phyloP scores from a whole-genome alignment of 2,329 filamentous ascomycete species.

The Coniochaeta ligniaria region DNA sequence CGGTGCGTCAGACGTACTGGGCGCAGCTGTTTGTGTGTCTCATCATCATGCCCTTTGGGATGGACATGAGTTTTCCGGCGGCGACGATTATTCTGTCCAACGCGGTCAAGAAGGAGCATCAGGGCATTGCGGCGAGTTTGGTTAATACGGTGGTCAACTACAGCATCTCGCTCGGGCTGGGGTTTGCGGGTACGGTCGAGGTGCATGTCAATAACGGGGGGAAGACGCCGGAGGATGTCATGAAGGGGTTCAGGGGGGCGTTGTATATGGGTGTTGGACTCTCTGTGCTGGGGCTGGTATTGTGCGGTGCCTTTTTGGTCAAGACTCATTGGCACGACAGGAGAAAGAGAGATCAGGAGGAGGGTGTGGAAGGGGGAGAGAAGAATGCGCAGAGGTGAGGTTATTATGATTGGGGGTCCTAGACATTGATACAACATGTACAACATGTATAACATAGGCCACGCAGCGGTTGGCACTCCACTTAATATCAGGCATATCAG shows the following conservation, averaged over 20 bases:
- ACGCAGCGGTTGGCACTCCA: too few species aligned
- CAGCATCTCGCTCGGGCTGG: constrained; percentile 46
- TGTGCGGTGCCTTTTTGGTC: constrained; percentile 11
- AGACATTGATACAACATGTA: too few species aligned
- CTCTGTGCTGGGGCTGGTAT: constrained; percentile 11
- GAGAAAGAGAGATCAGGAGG: not conserved
- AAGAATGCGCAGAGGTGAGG: not conserved
- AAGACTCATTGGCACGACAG: not conserved
- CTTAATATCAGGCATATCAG: too few species aligned
- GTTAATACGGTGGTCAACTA: constrained; percentile 53
- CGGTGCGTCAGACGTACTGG: constrained; percentile 45
- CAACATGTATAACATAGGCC: too few species aligned
- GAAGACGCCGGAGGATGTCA: constrained; percentile 10
- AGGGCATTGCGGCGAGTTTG: constrained; percentile 30
- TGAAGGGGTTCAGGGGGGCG: constrained; percentile 13
- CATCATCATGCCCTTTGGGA: constrained; percentile 39
- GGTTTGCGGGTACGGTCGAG: constrained; percentile 47
- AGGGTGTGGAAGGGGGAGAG: not conserved
- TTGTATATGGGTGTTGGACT: constrained; percentile 16
- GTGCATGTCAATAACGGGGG: constrained; percentile 26
- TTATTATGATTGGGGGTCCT: too few species aligned
- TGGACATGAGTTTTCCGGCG: constrained; percentile 50
- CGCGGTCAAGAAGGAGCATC: constrained; percentile 18
- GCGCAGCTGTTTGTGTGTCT: constrained; percentile 40
- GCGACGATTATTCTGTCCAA: constrained; percentile 45